A percentile compares a stretch with the other conserved stretches of the same genome.
Evolutionary conservation across 2,329 filamentous ascomycete genomes (phyloP).

Genomic region (Pseudocercospora macadamiae): DNA sequence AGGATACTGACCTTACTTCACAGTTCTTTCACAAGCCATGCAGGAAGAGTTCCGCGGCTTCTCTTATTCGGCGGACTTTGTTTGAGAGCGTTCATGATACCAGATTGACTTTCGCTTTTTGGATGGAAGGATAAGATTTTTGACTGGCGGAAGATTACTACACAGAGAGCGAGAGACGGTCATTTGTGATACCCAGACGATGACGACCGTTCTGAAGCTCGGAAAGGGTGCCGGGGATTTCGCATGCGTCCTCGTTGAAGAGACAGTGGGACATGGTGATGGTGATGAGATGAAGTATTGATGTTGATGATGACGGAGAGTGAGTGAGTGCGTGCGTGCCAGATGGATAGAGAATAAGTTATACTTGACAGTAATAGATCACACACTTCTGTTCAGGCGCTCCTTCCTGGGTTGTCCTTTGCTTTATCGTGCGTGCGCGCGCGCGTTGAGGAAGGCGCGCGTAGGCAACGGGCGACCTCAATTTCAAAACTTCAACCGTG

Average conservation of each 20-base stretch:
- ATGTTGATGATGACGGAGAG: conserved; percentile 3
- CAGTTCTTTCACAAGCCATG: conserved; percentile 96
- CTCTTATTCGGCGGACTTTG: conserved; percentile 93
- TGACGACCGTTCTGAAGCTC: not conserved
- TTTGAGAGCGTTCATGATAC: conserved; percentile 49
- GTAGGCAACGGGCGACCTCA: too few relatives aligned
- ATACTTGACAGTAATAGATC: conserved; percentile 10
- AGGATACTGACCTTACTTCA: conserved; percentile 28
- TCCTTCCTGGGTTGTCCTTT: not conserved
- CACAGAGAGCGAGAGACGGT: conserved; percentile 7
- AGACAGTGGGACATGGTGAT: not conserved
- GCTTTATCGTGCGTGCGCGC: not conserved
- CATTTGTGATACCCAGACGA: conserved; percentile 28
- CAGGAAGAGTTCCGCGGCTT: conserved; percentile 99
- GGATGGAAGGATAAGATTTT: not conserved
- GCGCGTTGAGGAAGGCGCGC: not conserved
- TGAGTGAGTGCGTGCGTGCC: not conserved
- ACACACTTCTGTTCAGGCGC: not conserved
- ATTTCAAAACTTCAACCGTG: too few relatives aligned
- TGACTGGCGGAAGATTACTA: not conserved
- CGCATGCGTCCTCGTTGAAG: not conserved
- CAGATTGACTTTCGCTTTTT: conserved; percentile 8
- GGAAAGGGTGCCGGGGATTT: not conserved
- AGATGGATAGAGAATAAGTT: conserved; percentile 5
- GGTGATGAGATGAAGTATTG: conserved; percentile 5